A percentile compares a stretch with the other conserved stretches of the same genome.
Evolutionary conservation across 208 protist genomes (phyloP).

Genomic region (Trypanosoma platydactyli): DNA sequence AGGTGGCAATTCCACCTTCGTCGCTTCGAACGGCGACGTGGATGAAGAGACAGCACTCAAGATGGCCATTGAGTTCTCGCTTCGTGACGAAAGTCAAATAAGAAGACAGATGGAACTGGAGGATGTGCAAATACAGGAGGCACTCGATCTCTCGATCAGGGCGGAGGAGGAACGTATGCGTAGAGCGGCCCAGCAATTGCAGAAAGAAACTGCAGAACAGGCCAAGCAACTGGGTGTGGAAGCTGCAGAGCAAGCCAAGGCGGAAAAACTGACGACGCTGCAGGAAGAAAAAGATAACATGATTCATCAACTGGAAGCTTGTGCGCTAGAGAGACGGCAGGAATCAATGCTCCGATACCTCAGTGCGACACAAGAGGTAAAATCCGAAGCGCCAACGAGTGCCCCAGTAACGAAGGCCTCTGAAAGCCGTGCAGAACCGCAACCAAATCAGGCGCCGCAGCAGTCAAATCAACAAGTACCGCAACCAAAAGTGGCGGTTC

Average conservation of each 20-base stretch:
- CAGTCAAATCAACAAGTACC: too few species aligned
- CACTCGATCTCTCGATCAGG: constrained; percentile 54
- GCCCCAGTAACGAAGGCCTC: not conserved
- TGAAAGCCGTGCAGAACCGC: not conserved
- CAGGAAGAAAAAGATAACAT: constrained; percentile 56
- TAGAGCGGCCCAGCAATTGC: constrained; percentile 18
- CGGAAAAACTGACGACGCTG: constrained; percentile 40
- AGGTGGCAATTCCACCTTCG: constrained; percentile 19
- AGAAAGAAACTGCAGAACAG: constrained; percentile 28
- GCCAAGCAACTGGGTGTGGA: constrained; percentile 1
- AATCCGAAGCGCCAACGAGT: not conserved
- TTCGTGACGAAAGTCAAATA: constrained; percentile 41
- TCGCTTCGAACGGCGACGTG: constrained; percentile 44
- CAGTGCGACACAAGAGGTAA: constrained; percentile 21
- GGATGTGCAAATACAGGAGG: constrained; percentile 70
- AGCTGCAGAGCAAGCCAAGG: constrained; percentile 27
- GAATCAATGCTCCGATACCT: constrained; percentile 44
- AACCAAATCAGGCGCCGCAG: not conserved
- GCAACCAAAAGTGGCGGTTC: not conserved
- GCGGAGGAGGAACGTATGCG: constrained; percentile 43
- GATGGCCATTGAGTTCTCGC: constrained; percentile 69
- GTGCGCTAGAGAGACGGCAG: constrained; percentile 44
- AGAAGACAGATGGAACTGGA: constrained; percentile 53
- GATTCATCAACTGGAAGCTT: constrained; percentile 45
- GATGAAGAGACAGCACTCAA: constrained; percentile 78